Evolutionary conservation across 1,139 yeast genomes (phyloP), one percentile per base, ranked within the genome.

Genomic region (Ogataea hybrid): DNA sequence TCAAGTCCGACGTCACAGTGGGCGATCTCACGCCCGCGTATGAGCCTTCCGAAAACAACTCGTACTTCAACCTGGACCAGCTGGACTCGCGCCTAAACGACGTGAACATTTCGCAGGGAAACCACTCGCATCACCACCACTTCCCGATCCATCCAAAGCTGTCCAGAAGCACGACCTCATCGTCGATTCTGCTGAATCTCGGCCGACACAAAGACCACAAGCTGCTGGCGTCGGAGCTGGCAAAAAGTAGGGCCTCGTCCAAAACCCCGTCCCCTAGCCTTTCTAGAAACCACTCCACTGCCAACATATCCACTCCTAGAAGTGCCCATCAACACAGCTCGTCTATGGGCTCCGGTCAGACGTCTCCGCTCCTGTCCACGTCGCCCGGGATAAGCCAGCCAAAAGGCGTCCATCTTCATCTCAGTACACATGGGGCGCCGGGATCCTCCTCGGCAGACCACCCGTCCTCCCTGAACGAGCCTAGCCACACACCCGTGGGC

Each of bases 1-100:
- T 82, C 59, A 72, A 71, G 51, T 62, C 75, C 2, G 75, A 69
- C 25, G 62, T 67, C 7, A 76, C 67, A n/a, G 45, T 51, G 4
- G 77, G 69, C 31, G 77, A 73, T 32, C 63, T 81, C 30, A 74
- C 90, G 1, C 92, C 94, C 0, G 73, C 75, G 1, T 84, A 84
- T 58, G 73, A 68, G 45, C 79, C 79, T 3, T 77, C 80, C 2
- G 61, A 68, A n/a, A 77, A 77, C 1, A 54, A 54, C 18, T 44
- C 59, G 5, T 47, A 45, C 6, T 51, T 59, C 32, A 60, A 61
- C 35, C 31, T 63, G 25, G 63, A 54, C 21, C 40, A 56, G 7
- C 44, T 63, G 33, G 62, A 62, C 35, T 54, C 59, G 8, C 47
- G 64, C 27, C 49, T 62, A 21, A 46, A 52, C 25, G 51, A 48